phyloP scores from a whole-genome alignment of 805 yeast species.

The Saturnispora besseyi region DNA sequence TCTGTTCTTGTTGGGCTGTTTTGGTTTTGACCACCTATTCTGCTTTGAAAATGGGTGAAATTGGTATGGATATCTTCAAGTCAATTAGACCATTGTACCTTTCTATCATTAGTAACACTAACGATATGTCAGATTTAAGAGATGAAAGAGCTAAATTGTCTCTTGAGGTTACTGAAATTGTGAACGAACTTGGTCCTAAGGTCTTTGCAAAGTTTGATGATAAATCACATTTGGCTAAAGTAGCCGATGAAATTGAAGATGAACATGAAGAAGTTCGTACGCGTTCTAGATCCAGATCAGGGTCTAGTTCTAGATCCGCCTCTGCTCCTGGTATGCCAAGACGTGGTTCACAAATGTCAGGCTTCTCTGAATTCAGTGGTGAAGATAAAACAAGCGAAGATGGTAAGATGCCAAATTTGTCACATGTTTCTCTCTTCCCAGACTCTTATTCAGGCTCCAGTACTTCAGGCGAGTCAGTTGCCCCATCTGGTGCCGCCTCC shows the following conservation, averaged over 20 bases:
- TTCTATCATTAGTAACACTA: constrained; percentile 44
- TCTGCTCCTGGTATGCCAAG: constrained; percentile 12
- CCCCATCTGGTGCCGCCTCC: not conserved
- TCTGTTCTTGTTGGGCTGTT: constrained; percentile 46
- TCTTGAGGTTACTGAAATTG: constrained; percentile 66
- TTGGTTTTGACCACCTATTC: constrained; percentile 75
- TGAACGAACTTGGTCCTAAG: constrained; percentile 76
- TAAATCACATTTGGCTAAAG: constrained; percentile 12
- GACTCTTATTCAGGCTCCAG: constrained; percentile 10
- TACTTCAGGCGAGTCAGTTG: not conserved
- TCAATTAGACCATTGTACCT: constrained; percentile 70
- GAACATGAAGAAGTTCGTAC: constrained; percentile 20
- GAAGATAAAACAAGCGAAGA: constrained; percentile 10
- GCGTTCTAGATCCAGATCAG: constrained; percentile 16
- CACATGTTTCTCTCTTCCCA: constrained; percentile 28
- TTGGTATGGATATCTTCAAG: constrained; percentile 83
- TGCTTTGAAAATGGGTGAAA: constrained; percentile 84
- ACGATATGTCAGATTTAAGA: constrained; percentile 47
- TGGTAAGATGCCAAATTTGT: constrained; percentile 21
- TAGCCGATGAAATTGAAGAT: constrained; percentile 16
- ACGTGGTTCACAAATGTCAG: constrained; percentile 21
- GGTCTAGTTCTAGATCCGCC: constrained; percentile 12
- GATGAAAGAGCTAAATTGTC: constrained; percentile 53
- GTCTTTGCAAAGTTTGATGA: constrained; percentile 70
- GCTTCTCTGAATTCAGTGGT: constrained; percentile 18